Base-by-base conservation (phyloP, 768 basidiomycete species). In the Lentinula aciculospora region DNA sequence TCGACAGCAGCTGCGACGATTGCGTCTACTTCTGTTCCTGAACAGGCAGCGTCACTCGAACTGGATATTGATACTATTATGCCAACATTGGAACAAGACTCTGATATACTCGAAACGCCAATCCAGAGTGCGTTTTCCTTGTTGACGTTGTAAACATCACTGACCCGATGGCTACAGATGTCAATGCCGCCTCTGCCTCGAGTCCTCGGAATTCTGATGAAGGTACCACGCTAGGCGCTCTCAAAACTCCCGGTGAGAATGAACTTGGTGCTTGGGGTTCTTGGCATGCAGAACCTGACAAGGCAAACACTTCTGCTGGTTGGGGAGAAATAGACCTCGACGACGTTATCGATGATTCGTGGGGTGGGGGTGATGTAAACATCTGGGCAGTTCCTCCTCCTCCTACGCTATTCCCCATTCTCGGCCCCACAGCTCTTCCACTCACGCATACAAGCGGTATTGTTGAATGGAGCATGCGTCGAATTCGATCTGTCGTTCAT, bases 391-490 rank as follows among this genome's bases (percentile, higher is more conserved):
- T 44, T 23, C 42, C 42, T 44, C 42, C 42, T 12, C 21, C 42
- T 21, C 42, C 42, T 12, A 44, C 27, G 58, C 69, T 7, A 66
- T 84, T 36, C 56, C 73, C 40, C 62, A 70, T 82, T 40, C 68
- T 89, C 4, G 88, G 86, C 0, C 81, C 82, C 2, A 81, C 79
- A 12, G 66, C 69, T 5, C 68, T 89, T 34, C 82, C 86, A 0
- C 63, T 79, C 53, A 87, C 88, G 0, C 87, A 89, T 63, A 77
- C 74, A 4, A 74, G 84, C 1, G 86, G 85, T 8, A 69, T 88
- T 48, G 81, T 88, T 53, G 89, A 91, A 69, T 77, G 73, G 32
- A 85, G 85, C 1, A 79, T 84, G 56, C 77, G 89, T 10, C 76
- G 79, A 31, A 72, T 91, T 66, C 74, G 76, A 56, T 69, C 76